Base-by-base conservation (phyloP, 441 rosid species). In the Kokia cookei region DNA sequence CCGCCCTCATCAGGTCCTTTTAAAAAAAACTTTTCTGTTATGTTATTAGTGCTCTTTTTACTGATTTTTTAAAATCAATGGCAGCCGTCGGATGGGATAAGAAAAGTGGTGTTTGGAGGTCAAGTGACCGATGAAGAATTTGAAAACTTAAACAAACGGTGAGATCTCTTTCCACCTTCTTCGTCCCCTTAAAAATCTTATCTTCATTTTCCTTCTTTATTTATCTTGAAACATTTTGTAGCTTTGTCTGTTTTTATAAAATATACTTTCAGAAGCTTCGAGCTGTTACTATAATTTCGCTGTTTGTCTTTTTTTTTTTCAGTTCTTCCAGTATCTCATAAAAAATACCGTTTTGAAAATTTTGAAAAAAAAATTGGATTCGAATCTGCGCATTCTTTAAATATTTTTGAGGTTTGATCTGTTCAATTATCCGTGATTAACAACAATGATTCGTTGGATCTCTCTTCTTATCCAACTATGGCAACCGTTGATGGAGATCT, bases 41-140 rank as follows among this genome's bases (percentile, higher is more conserved):
- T 35, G 50, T 29, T 5, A 35, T 29, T 4, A 26, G 42, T 54
- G 15, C 17, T 22, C 32, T 43, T 65, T 13, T 24, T 0, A 53
- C 63, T 26, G 4, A 37, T 47, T 64, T 42, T 7, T 57, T 57
- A 26, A 47, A 50, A 65, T 59, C 17, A 63, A 73, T 74, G 72
- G 40, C 53, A 96, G 99, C 97, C 98, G 71, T 96, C 99, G 37
- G 98, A 94, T 88, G 97, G 97, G 79, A 88, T 96, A 78, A 85
- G 94, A 57, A 96, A 87, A 81, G 98, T 92, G 74, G 96, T 96
- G 77, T 96, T 93, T 76, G 99, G 99, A 2, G 99, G 99, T 58
- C 98, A 93, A 82, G 96, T 96, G 65, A 93, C 98, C 2, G 99
- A 92, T 57, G 98, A 93, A 85, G 99, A 93, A 82, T 77, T 75